Evolutionary conservation across 306 rosid genomes (phyloP), one percentile per base, ranked within the genome.

Genomic region (Sesbania bispinosa): DNA sequence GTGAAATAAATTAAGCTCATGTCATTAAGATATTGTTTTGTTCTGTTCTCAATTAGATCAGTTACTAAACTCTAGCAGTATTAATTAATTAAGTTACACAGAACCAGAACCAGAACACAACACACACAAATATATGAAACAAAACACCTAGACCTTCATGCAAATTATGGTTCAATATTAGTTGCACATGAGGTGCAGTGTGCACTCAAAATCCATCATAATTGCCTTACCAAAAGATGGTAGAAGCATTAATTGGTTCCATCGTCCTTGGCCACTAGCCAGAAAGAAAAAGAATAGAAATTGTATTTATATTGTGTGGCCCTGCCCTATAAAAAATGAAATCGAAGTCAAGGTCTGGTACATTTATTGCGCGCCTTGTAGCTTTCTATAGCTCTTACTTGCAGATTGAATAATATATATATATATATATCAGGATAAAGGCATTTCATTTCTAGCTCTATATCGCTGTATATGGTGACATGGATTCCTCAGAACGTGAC

Each of bases 1-100:
- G 58, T 77, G 18, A 73, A 81, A 61, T 77, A 73, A 73, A n/a
- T n/a, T n/a, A n/a, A 77, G 26, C 23, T 62, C 55, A 61, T 7
- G 69, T 23, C 27, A 51, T 53, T 52, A 42, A 52, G 26, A 20
- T 53, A 48, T 0, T 35, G 7, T 47, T 4, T 1, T 46, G 29
- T 59, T 19, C 69, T 45, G n/a, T n/a, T n/a, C n/a, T n/a, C n/a
- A n/a, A n/a, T n/a, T n/a, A n/a, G n/a, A n/a, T n/a, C n/a, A n/a
- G n/a, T n/a, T n/a, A n/a, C n/a, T n/a, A n/a, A n/a, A n/a, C n/a
- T n/a, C n/a, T n/a, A n/a, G n/a, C n/a, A n/a, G n/a, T n/a, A n/a
- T n/a, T n/a, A n/a, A n/a, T n/a, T n/a, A n/a, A n/a, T n/a, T n/a
- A n/a, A n/a, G n/a, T n/a, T n/a, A n/a, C n/a, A n/a, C n/a, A n/a